A percentile compares a stretch with the other conserved stretches of the same genome.
Evolutionary conservation across 257 asterid species (phyloP).

Genomic region (Voacanga thouarsii): DNA sequence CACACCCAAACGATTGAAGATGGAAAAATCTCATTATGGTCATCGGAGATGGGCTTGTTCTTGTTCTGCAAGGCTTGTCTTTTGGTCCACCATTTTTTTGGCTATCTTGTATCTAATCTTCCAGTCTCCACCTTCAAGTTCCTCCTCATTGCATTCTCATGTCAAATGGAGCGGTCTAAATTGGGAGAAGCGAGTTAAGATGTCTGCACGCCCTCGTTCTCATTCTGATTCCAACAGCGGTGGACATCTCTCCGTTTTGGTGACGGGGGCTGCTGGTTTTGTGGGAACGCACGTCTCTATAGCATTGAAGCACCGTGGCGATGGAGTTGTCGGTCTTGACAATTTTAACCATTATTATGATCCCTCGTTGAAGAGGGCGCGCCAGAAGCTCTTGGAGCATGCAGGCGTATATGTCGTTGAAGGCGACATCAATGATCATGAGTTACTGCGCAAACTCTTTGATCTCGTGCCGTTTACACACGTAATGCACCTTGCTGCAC

Average conservation of each 20-base stretch:
- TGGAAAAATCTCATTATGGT: slow-evolving; percentile 28
- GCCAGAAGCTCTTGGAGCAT: slow-evolving; percentile 21
- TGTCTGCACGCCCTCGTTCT: slow-evolving; percentile 24
- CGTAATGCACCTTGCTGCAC: slow-evolving; percentile 49
- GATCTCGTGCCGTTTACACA: slow-evolving; percentile 33
- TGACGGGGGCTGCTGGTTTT: slow-evolving; percentile 51
- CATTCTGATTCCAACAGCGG: neutral
- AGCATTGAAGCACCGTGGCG: slow-evolving; percentile 39
- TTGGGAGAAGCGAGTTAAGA: slow-evolving; percentile 27
- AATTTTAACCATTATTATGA: slow-evolving; percentile 41
- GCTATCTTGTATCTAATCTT: slow-evolving; percentile 30
- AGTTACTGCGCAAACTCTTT: slow-evolving; percentile 24
- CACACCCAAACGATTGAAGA: slow-evolving; percentile 8
- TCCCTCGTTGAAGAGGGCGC: slow-evolving; percentile 37
- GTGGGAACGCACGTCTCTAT: slow-evolving; percentile 44
- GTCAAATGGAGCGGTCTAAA: slow-evolving; percentile 27
- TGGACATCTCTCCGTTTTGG: slow-evolving; percentile 26
- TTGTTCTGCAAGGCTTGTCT: slow-evolving; percentile 24
- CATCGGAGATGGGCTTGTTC: slow-evolving; percentile 36
- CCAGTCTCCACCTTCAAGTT: slow-evolving; percentile 31
- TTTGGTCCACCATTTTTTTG: slow-evolving; percentile 33
- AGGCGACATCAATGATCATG: slow-evolving; percentile 33
- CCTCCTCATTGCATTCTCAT: slow-evolving; percentile 13
- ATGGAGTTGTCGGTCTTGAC: slow-evolving; percentile 47
- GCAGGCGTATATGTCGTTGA: slow-evolving; percentile 31